Evolutionary conservation across 139 green algal genomes (phyloP).

Genomic region (Mychonastes homosphaera): DNA sequence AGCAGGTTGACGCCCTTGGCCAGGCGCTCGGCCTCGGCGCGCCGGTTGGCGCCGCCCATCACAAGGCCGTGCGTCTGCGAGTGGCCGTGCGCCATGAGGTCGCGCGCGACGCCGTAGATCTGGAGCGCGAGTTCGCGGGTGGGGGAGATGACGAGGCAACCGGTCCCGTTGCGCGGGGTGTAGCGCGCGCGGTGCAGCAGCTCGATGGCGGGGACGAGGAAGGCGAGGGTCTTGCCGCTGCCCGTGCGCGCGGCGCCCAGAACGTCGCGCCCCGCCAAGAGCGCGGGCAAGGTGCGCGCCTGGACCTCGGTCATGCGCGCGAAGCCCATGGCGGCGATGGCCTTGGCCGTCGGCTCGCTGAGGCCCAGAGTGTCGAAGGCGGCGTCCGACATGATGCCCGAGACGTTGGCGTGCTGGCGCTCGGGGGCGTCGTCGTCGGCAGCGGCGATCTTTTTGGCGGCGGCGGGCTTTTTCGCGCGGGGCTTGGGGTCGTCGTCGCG

Average conservation of each 20-base stretch:
- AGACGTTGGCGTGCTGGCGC: conserved; percentile 32
- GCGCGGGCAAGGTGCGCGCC: conserved; percentile 81
- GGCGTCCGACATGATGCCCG: conserved; percentile 60
- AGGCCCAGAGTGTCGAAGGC: conserved; percentile 68
- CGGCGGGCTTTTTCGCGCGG: not conserved
- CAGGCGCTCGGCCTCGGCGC: conserved; percentile 87
- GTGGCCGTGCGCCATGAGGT: conserved; percentile 84
- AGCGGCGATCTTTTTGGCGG: not conserved
- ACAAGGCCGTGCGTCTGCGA: conserved; percentile 90
- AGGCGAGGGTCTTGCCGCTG: conserved; percentile 97
- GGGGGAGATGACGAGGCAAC: conserved; percentile 84
- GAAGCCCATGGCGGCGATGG: conserved; percentile 68
- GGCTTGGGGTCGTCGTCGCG: not conserved
- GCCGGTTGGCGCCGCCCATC: conserved; percentile 95
- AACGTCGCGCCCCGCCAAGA: conserved; percentile 84
- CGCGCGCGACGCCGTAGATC: conserved; percentile 87
- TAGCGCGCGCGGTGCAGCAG: conserved; percentile 86
- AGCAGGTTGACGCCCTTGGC: conserved; percentile 92
- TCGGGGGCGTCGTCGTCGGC: too few relatives aligned
- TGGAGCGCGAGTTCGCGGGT: conserved; percentile 89
- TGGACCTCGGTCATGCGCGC: conserved; percentile 90
- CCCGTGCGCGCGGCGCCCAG: conserved; percentile 91
- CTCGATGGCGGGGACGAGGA: conserved; percentile 88
- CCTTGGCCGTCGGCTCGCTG: conserved; percentile 43
- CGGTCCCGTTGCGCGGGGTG: conserved; percentile 91